Conservation (phyloP, 371 early-diverging fungal genomes). For the Rhizoclosmatium hyalinum region DNA sequence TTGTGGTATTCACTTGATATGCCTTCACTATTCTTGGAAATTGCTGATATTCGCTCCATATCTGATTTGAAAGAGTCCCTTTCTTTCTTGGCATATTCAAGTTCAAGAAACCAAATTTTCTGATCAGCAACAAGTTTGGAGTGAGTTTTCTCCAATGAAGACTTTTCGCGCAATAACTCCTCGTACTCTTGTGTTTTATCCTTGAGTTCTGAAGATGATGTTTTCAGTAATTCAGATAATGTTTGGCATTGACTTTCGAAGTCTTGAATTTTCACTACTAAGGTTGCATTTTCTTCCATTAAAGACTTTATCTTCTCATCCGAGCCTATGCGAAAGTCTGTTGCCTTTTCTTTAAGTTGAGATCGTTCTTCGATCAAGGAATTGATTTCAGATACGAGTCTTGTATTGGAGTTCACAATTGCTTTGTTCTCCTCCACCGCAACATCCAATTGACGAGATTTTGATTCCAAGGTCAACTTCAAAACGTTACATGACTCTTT, state of each 20-base stretch:
- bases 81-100: slow-evolving; percentile 1
- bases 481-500: not conserved
- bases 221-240: not conserved
- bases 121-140: not conserved
- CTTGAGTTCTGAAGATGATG: not conserved
- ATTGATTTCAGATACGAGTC: slow-evolving; percentile 2
- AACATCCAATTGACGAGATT: not conserved
- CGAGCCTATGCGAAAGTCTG: not conserved
- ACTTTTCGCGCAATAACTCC: not conserved
- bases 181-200: not conserved
- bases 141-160: not conserved
- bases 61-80: slow-evolving; percentile 6
- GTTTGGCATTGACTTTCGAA: not conserved
- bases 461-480: not conserved
- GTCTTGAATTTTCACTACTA: not conserved
- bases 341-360: no score
- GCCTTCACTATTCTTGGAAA: slow-evolving; percentile 1
- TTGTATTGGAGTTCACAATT: not conserved
- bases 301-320: not conserved
- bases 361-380: not conserved
- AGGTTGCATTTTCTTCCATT: not conserved
- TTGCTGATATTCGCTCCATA: not conserved
- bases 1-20: not conserved
- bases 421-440: not conserved
- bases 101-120: not conserved